phyloP scores from a whole-genome alignment of 805 yeast species.

The Ogataea ramenticola region DNA sequence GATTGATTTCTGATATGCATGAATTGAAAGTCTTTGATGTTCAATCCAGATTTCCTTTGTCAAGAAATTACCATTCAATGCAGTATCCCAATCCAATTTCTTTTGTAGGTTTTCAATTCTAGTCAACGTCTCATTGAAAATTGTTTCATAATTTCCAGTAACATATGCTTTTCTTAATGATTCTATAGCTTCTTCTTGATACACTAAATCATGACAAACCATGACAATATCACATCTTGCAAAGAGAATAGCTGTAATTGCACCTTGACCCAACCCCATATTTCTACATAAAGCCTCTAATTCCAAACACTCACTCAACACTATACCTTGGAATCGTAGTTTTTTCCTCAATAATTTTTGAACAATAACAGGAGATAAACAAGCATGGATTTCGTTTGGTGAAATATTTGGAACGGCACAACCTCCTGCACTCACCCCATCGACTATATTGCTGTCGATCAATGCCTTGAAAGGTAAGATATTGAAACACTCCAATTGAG shows the following conservation, averaged over 20 bases:
- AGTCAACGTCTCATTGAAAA: constrained; percentile 30
- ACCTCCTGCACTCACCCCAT: constrained; percentile 54
- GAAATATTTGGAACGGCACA: constrained; percentile 57
- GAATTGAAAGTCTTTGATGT: constrained; percentile 36
- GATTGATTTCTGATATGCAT: constrained; percentile 43
- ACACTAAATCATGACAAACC: constrained; percentile 48
- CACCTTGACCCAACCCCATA: constrained; percentile 64
- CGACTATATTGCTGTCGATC: constrained; percentile 37
- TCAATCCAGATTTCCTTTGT: constrained; percentile 27
- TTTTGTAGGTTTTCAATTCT: constrained; percentile 39
- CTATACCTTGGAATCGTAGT: constrained; percentile 48
- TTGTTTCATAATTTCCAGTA: constrained; percentile 33
- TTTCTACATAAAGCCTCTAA: constrained; percentile 56
- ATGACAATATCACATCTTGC: constrained; percentile 61
- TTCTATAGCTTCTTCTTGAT: constrained; percentile 50
- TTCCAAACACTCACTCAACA: constrained; percentile 53
- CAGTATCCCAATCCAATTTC: constrained; percentile 36
- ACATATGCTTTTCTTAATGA: constrained; percentile 25
- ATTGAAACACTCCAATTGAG: constrained; percentile 43
- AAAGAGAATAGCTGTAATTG: constrained; percentile 43
- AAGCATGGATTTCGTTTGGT: constrained; percentile 57
- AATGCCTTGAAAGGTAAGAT: constrained; percentile 44
- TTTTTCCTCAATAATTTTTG: constrained; percentile 44
- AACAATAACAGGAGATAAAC: constrained; percentile 47
- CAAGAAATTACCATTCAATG: constrained; percentile 28